Conservation (phyloP, 495 filamentous ascomycete genomes). For the Lepraria neglecta region DNA sequence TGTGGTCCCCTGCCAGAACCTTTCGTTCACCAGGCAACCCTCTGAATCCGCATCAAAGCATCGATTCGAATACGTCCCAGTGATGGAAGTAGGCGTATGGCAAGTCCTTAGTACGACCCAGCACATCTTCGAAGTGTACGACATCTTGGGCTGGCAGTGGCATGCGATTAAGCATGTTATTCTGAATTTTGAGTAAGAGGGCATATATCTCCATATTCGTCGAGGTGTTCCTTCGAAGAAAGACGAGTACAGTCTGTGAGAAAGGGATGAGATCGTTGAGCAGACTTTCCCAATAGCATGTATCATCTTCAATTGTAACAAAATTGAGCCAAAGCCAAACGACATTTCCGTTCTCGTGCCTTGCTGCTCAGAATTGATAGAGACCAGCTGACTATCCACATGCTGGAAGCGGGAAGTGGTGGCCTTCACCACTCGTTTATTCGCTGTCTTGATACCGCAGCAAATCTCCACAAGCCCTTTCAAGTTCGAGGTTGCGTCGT, state of each 20-base stretch:
- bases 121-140: background rate
- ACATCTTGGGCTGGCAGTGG: background rate
- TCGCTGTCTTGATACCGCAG: too few species aligned
- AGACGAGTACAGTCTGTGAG: background rate
- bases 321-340: too few species aligned
- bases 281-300: background rate
- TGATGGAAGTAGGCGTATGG: background rate
- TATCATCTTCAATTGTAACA: too few species aligned
- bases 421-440: too few species aligned
- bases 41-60: background rate
- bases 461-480: too few species aligned
- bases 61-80: constrained; percentile 2
- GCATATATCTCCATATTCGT: background rate
- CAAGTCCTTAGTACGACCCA: background rate
- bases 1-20: background rate
- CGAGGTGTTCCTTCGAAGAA: background rate
- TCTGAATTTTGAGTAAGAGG: background rate
- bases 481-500: too few species aligned
- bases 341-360: too few species aligned
- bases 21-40: background rate
- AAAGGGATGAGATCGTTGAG: background rate
- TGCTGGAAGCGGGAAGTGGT: too few species aligned
- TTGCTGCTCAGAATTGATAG: too few species aligned
- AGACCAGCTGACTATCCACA: too few species aligned
- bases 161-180: background rate